Evolutionary conservation across 2,329 filamentous ascomycete species (phyloP), one percentile per base, ranked within the genome.

Genomic region (Diplodia intermedia): DNA sequence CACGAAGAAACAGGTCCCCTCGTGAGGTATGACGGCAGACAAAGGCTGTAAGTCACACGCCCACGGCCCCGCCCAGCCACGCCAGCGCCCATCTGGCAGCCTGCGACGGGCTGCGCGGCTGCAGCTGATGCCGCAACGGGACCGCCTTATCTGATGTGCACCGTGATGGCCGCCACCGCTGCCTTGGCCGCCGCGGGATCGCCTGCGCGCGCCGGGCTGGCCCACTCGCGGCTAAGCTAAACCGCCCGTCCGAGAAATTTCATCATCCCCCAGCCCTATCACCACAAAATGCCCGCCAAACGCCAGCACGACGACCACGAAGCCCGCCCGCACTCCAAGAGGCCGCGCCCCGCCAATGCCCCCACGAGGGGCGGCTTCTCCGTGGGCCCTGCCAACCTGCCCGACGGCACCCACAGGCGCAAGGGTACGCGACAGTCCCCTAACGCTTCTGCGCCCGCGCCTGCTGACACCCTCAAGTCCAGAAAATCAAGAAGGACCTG

Each of bases 331-430:
- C 72, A 69, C 62, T 75, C 78, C 47, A 82, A 86, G 75, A 86
- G 85, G 71, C 74, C 76, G 70, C 53, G 54, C 52, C 31, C 43
- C 43, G n/a, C 11, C 33, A 43, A 40, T n/a, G 53, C 47, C 26
- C 55, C 31, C 31, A 86, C 82, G 71, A 90, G 91, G 73, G 93
- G 92, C 63, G 93, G 92, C 62, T 97, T 98, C 82, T 87, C 87
- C 50, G 91, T 97, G 68, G 94, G 94, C 0, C 94, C 94, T 36
- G 91, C 91, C 47, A 97, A 97, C 78, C 84, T 98, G 31, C 94
- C 94, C 50, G 94, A 97, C 78, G 94, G 94, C 67, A 90, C 90
- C 26, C 92, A 95, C 86, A 88, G 88, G 75, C 89, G 94, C 74
- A 97, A 97, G 83, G 85, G 88, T 89, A n/a, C 18, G 26, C 31